phyloP scores from a whole-genome alignment of 257 asterid genomes.

The Solanum commersonii region DNA sequence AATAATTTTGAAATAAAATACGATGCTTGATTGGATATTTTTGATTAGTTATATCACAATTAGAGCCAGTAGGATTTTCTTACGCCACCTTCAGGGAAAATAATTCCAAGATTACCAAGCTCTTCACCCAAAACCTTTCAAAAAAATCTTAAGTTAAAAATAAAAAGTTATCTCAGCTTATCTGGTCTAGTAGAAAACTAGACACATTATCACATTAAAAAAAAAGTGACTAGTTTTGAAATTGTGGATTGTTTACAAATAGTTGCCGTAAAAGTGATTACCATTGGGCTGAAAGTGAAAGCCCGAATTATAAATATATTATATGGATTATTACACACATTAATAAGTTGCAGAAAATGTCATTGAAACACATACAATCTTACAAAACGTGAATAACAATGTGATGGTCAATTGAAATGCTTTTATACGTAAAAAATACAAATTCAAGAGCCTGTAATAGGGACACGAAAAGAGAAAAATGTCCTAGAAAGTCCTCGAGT shows the following conservation, averaged over 20 bases:
- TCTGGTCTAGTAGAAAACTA: background rate
- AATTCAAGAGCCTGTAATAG: background rate
- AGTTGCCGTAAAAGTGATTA: background rate
- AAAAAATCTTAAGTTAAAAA: too few relatives aligned
- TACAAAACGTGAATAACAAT: background rate
- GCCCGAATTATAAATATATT: background rate
- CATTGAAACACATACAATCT: background rate
- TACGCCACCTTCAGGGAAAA: background rate
- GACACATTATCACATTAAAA: background rate
- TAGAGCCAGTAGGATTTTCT: background rate
- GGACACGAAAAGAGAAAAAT: background rate
- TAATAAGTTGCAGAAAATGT: background rate
- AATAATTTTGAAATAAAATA: background rate
- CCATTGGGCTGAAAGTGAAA: background rate
- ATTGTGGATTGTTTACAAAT: background rate
- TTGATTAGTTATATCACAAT: background rate
- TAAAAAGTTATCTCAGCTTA: background rate
- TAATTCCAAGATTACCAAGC: background rate
- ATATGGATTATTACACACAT: background rate
- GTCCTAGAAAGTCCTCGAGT: slow-evolving; percentile 63
- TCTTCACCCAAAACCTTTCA: background rate
- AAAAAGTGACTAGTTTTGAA: background rate
- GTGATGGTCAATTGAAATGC: background rate
- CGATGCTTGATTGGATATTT: background rate
- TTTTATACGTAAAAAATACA: background rate